Evolutionary conservation across 495 filamentous ascomycete genomes (phyloP).

Genomic region (Neurospora intermedia): DNA sequence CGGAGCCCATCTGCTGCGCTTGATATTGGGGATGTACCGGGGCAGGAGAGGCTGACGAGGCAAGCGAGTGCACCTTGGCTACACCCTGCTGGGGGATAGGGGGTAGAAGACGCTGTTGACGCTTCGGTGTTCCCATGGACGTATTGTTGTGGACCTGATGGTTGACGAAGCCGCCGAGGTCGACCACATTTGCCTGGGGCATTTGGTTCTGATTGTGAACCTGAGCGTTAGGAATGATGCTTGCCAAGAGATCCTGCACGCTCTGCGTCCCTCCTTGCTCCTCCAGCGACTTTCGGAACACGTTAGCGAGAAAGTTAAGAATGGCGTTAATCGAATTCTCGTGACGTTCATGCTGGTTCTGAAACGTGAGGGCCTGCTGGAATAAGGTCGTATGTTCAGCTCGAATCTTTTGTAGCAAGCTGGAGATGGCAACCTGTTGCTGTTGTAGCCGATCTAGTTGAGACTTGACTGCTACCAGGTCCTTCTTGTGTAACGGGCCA

Average conservation of each 20-base stretch:
- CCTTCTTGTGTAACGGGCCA: constrained; percentile 57
- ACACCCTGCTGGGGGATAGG: constrained; percentile 29
- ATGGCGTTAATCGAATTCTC: constrained; percentile 98
- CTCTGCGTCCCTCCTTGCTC: constrained; percentile 52
- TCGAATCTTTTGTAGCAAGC: constrained; percentile 63
- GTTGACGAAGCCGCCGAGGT: constrained; percentile 56
- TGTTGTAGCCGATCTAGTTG: constrained; percentile 73
- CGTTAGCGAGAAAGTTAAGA: constrained; percentile 88
- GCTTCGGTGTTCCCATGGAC: constrained; percentile 32
- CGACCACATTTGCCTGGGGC: constrained; percentile 58
- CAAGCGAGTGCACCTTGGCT: constrained; percentile 16
- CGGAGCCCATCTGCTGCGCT: constrained; percentile 28
- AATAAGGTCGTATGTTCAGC: constrained; percentile 83
- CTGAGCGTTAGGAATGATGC: constrained; percentile 49
- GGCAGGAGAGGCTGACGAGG: constrained; percentile 18
- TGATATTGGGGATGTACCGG: constrained; percentile 13
- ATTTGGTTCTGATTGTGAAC: constrained; percentile 28
- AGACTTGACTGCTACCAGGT: constrained; percentile 63
- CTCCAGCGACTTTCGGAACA: constrained; percentile 68
- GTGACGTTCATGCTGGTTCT: constrained; percentile 84
- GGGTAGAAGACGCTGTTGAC: constrained; percentile 35
- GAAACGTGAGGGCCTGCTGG: constrained; percentile 80
- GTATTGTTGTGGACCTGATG: constrained; percentile 28
- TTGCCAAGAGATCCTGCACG: constrained; percentile 60
- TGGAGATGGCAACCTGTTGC: constrained; percentile 75